phyloP scores from a whole-genome alignment of 2,329 filamentous ascomycete species.

The Tympanopsis confertula region DNA sequence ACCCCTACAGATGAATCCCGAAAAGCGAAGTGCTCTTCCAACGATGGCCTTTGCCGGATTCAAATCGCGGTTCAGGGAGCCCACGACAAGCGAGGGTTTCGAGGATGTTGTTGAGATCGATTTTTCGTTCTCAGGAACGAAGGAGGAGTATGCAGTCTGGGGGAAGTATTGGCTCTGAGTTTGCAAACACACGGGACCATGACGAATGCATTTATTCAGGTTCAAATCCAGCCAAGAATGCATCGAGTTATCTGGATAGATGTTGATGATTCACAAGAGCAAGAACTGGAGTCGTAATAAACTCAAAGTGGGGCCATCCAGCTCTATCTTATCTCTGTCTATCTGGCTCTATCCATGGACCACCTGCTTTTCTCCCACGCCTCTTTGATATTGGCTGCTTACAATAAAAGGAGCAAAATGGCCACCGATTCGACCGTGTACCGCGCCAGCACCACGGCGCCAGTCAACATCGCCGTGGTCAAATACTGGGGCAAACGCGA shows the following conservation, averaged over 20 bases:
- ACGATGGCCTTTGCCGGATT: background rate
- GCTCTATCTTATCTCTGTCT: background rate
- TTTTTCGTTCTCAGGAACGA: background rate
- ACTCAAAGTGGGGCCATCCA: too few relatives aligned
- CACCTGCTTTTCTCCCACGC: background rate
- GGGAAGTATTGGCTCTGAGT: background rate
- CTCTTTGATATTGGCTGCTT: background rate
- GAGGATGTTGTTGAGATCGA: background rate
- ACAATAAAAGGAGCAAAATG: background rate
- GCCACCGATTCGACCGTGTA: constrained; percentile 44
- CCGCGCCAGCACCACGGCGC: constrained; percentile 88
- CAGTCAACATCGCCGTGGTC: constrained; percentile 96
- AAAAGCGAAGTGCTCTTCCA: background rate
- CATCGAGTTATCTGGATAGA: too few relatives aligned
- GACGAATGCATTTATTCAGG: too few relatives aligned
- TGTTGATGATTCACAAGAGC: too few relatives aligned
- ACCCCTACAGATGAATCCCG: background rate
- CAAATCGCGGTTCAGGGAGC: background rate
- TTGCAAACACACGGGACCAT: too few relatives aligned
- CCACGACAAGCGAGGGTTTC: background rate
- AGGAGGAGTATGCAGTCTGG: background rate
- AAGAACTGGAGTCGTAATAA: too few relatives aligned
- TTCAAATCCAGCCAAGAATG: too few relatives aligned
- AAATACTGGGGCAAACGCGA: constrained; percentile 99
- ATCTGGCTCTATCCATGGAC: background rate